A percentile compares a stretch with the other conserved stretches of the same genome.
phyloP scores from a whole-genome alignment of 768 basidiomycete genomes.

The Xerocomus brunneocitrinus region DNA sequence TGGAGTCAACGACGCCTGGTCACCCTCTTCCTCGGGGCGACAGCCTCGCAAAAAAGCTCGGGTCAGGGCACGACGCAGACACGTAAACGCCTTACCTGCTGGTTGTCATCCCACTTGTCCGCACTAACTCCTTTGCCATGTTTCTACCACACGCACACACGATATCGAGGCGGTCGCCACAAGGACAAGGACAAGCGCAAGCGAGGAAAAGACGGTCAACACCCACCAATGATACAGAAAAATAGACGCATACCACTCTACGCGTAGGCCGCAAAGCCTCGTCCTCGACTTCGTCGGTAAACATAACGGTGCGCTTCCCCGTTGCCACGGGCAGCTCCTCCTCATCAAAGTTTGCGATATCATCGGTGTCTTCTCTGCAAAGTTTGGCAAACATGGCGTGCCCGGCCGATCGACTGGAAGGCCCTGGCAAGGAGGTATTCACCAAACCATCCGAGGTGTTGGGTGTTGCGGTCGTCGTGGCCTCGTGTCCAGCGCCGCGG shows the following conservation, averaged over 20 bases:
- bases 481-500: constrained; percentile 17
- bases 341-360: constrained; percentile 23
- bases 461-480: constrained; percentile 5
- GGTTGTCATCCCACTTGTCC: not conserved
- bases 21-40: constrained; percentile 18
- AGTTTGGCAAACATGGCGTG: constrained; percentile 23
- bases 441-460: constrained; percentile 2
- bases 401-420: constrained; percentile 21
- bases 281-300: constrained; percentile 19
- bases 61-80: not conserved
- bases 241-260: constrained; percentile 20
- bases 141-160: constrained; percentile 15
- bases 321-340: constrained; percentile 13
- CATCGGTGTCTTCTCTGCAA: constrained; percentile 25
- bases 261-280: constrained; percentile 25
- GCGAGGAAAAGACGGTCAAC: not conserved
- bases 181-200: not conserved
- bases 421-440: constrained; percentile 10
- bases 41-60: not conserved
- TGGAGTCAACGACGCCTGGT: constrained; percentile 22
- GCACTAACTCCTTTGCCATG: constrained; percentile 11
- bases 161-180: not conserved
- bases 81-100: not conserved
- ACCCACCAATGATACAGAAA: not conserved
- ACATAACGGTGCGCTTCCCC: constrained; percentile 21